phyloP scores from a whole-genome alignment of 1,284 basidiomycete species.

The Hymenochaete sp. region DNA sequence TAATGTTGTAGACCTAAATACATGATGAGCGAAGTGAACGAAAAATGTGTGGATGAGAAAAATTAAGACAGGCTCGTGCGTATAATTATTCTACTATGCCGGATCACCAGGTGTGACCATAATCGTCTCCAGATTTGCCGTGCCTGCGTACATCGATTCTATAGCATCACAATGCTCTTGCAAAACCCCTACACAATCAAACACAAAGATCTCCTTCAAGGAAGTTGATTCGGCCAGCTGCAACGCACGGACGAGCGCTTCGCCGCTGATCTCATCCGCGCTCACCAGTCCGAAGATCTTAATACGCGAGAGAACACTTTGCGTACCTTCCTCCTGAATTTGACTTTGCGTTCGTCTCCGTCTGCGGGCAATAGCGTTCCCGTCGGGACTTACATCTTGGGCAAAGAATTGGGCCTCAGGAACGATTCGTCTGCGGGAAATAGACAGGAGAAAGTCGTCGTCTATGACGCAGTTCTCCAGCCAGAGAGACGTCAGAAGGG shows the following conservation, averaged over 20 bases:
- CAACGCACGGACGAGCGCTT: slow-evolving; percentile 11
- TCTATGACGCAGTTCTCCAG: slow-evolving; percentile 11
- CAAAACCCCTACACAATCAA: slow-evolving; percentile 10
- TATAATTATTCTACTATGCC: no score
- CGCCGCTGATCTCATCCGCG: slow-evolving; percentile 6
- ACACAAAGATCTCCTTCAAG: slow-evolving; percentile 13
- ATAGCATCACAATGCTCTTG: slow-evolving; percentile 10
- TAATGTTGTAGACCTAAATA: no score
- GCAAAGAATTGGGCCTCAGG: no score
- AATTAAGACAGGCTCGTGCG: no score
- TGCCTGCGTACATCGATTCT: no score
- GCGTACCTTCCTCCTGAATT: neutral
- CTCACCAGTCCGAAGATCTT: slow-evolving; percentile 9
- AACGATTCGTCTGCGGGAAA: slow-evolving; percentile 1
- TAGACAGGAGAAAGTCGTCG: slow-evolving; percentile 4
- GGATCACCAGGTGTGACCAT: no score
- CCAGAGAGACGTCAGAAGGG: slow-evolving; percentile 8
- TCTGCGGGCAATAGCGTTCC: no score
- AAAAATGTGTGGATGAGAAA: no score
- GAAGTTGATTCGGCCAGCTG: neutral
- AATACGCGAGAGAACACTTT: slow-evolving; percentile 3
- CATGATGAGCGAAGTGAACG: no score
- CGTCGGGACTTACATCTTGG: neutral
- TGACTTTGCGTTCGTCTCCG: no score
- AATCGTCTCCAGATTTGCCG: no score